Conservation (phyloP, 2,329 filamentous ascomycete genomes). For the Orbilia ellipsospora region DNA sequence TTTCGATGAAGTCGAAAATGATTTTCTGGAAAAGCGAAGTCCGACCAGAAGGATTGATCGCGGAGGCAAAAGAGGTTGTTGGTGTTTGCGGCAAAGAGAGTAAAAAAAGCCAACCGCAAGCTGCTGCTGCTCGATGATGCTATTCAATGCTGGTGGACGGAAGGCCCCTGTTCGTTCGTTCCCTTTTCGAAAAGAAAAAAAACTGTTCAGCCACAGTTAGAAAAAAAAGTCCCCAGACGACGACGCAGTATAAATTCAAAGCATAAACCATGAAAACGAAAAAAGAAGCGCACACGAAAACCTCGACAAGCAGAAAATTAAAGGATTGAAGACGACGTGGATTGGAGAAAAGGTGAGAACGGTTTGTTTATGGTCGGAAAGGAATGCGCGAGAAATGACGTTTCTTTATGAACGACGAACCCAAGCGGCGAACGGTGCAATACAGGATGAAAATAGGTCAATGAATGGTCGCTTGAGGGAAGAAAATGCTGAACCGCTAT, state of each 20-base stretch:
- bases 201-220: constrained; percentile 55
- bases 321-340: background rate
- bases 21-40: constrained; percentile 17
- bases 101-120: constrained; percentile 47
- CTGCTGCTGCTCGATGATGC: constrained; percentile 25
- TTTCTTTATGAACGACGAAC: constrained; percentile 22
- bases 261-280: constrained; percentile 4
- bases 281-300: background rate
- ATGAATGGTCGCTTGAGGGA: constrained; percentile 35
- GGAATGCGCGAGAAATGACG: constrained; percentile 41
- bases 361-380: constrained; percentile 49
- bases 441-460: constrained; percentile 32
- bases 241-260: constrained; percentile 24
- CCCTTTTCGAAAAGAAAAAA: background rate
- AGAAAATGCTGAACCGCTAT: constrained; percentile 40
- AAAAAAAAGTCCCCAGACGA: constrained; percentile 39
- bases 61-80: constrained; percentile 10
- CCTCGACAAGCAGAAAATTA: constrained; percentile 2
- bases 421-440: constrained; percentile 36
- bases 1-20: constrained; percentile 1
- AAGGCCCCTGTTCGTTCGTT: constrained; percentile 49
- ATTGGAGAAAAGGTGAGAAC: constrained; percentile 1
- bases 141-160: constrained; percentile 52
- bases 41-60: constrained; percentile 17
- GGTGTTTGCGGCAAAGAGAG: constrained; percentile 43